Base-by-base conservation (phyloP, 495 filamentous ascomycete genomes). In the Thermothielavioides terrestris region DNA sequence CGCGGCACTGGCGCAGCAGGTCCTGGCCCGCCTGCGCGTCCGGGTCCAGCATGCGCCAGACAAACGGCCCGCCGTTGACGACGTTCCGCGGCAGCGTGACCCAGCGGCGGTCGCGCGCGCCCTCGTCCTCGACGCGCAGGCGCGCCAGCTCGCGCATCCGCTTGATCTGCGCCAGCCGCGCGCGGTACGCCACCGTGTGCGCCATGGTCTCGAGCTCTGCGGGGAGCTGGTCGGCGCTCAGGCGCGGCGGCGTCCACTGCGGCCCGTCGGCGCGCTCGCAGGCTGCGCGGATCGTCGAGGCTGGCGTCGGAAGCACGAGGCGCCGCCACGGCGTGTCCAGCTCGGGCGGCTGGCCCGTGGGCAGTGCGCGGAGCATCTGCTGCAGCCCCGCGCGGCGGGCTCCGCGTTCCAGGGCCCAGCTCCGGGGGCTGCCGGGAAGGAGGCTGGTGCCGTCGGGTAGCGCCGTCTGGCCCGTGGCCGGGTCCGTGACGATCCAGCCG, bases 321-420 rank as follows among this genome's bases (percentile, higher is more conserved):
- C 56, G 59, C 17, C 58, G 60, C 51, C 54, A 58, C 3, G 57
- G 65, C 1, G 55, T 55, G 30, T 60, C 56, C 31, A 57, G 43
- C 5, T 43, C 40, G 32, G 57, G 53, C 42, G 66, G 50, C 10
- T 49, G 44, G 45, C 22, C 59, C 4, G 37, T 45, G 5, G 45
- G 46, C 15, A 64, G 59, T 11, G 44, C 25, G 12, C 66, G 67
- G 15, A 73, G 57, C 35, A 60, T 60, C 21, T 63, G 61, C 32
- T 71, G 68, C 18, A 74, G 55, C 12, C 62, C 70, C 4, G 66
- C 69, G 30, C 71, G 62, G 17, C 65, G 61, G 54, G 64, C 67
- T 5, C 68, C 71, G 32, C 65, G 67, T 36, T 63, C 54, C 8
- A 17, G 37, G 18, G 57, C 63, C 41, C 52, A 62, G 28, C 17